These are phyloP conservation scores for Rhodomyrtus tomentosa DNA, from an alignment of 345 rosid species.

Conservation along the genomic window DNA sequence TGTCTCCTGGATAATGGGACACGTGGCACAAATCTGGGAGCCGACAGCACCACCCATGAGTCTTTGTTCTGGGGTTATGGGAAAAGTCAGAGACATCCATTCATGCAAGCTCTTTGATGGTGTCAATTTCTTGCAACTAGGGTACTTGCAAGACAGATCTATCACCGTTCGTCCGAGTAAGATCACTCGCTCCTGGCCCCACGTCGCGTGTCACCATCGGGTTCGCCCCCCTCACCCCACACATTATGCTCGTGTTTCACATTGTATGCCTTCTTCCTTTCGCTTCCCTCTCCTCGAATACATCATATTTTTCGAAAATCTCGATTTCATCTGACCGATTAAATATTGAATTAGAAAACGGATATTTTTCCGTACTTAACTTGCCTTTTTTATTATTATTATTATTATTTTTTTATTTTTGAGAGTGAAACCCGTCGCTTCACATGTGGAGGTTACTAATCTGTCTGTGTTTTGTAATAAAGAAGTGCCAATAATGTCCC, in stretches of 20 bases:
- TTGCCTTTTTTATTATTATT: too few species aligned
- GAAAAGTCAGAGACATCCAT: slow-evolving; percentile 29
- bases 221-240: slow-evolving; percentile 22
- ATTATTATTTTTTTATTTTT: too few species aligned
- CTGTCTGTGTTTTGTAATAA: not conserved
- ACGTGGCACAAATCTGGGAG: slow-evolving; percentile 4
- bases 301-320: not conserved
- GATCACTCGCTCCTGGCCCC: slow-evolving; percentile 19
- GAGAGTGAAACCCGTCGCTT: not conserved
- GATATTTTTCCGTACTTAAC: not conserved
- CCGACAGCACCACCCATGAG: slow-evolving; percentile 18
- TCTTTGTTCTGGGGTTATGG: not conserved
- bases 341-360: not conserved
- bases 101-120: not conserved
- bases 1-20: not conserved
- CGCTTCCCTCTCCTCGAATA: not conserved
- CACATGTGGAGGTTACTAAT: not conserved
- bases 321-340: not conserved
- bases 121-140: not conserved
- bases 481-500: not conserved
- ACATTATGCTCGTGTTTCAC: slow-evolving; percentile 37
- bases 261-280: not conserved
- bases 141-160: slow-evolving; percentile 1
- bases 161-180: slow-evolving; percentile 15
- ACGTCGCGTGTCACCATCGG: slow-evolving; percentile 35